Percentiles rank a stretch among this genome's conserved stretches.
Conservation (phyloP, 2,329 filamentous ascomycete species). For the Didymella keratinophila region DNA sequence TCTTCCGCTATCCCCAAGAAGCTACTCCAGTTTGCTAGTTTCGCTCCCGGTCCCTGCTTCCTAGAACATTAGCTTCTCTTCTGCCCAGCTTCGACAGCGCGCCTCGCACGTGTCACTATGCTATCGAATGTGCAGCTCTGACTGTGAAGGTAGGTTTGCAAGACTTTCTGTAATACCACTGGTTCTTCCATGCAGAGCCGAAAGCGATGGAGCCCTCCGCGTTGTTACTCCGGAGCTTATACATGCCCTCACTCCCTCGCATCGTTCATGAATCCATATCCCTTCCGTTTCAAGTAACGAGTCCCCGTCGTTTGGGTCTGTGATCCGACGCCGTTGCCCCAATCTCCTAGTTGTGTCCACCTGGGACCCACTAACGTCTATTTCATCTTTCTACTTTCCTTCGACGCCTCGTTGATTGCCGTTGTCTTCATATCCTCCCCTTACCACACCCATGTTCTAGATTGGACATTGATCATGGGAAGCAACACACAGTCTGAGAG, state of each 20-base stretch:
- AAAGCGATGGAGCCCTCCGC: slow-evolving; percentile 34
- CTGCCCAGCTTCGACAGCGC: slow-evolving; percentile 29
- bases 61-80: slow-evolving; percentile 31
- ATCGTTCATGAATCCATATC: slow-evolving; percentile 33
- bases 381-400: slow-evolving; percentile 34
- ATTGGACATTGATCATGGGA: slow-evolving; percentile 41
- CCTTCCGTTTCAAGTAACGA: slow-evolving; percentile 39
- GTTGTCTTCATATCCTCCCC: slow-evolving; percentile 12
- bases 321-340: slow-evolving; percentile 38
- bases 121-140: slow-evolving; percentile 34
- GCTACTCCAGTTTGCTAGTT: slow-evolving; percentile 29
- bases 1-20: slow-evolving; percentile 27
- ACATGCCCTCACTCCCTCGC: slow-evolving; percentile 30
- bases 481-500: slow-evolving; percentile 29
- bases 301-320: slow-evolving; percentile 35
- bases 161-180: slow-evolving; percentile 37
- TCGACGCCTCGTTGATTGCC: slow-evolving; percentile 24
- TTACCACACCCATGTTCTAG: slow-evolving; percentile 30
- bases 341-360: slow-evolving; percentile 39
- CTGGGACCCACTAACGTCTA: slow-evolving; percentile 39
- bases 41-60: slow-evolving; percentile 25
- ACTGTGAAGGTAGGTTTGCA: slow-evolving; percentile 41
- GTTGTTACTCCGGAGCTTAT: slow-evolving; percentile 37
- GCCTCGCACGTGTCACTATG: slow-evolving; percentile 45
- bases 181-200: slow-evolving; percentile 28